Conservation (phyloP, 2,329 filamentous ascomycete genomes). For the Thelonectria blattea region DNA sequence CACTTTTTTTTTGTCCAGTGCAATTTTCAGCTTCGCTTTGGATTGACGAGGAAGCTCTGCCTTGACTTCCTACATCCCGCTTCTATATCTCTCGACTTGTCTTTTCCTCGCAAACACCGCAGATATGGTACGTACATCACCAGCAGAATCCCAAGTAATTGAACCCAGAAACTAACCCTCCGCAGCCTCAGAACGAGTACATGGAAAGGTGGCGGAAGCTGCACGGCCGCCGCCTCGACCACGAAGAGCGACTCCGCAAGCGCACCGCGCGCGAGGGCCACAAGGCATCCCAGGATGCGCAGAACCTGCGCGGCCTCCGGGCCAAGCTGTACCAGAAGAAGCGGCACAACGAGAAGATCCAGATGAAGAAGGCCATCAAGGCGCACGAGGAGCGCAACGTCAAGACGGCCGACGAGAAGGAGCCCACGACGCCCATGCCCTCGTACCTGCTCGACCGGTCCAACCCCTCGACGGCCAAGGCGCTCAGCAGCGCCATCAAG, state of each 20-base stretch:
- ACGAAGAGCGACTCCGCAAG: constrained; percentile 91
- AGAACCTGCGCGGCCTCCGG: constrained; percentile 88
- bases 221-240: constrained; percentile 66
- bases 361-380: constrained; percentile 94
- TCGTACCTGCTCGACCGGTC: constrained; percentile 92
- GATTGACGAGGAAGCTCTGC: too few species aligned
- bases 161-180: constrained; percentile 27
- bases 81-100: constrained; percentile 33
- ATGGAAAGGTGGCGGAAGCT: constrained; percentile 75
- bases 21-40: constrained; percentile 39
- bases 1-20: constrained; percentile 39
- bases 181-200: constrained; percentile 78
- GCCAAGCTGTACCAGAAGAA: constrained; percentile 95
- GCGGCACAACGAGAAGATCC: constrained; percentile 96
- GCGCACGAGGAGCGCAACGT: constrained; percentile 96
- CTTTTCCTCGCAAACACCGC: constrained; percentile 33
- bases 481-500: constrained; percentile 86
- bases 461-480: constrained; percentile 66
- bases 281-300: constrained; percentile 85
- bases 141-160: background rate
- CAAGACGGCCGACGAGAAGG: constrained; percentile 83
- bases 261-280: constrained; percentile 86
- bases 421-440: constrained; percentile 81
- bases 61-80: constrained; percentile 20
- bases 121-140: constrained; percentile 42